phyloP scores from a whole-genome alignment of 305 asterid genomes.

The Rubia tinctorum region DNA sequence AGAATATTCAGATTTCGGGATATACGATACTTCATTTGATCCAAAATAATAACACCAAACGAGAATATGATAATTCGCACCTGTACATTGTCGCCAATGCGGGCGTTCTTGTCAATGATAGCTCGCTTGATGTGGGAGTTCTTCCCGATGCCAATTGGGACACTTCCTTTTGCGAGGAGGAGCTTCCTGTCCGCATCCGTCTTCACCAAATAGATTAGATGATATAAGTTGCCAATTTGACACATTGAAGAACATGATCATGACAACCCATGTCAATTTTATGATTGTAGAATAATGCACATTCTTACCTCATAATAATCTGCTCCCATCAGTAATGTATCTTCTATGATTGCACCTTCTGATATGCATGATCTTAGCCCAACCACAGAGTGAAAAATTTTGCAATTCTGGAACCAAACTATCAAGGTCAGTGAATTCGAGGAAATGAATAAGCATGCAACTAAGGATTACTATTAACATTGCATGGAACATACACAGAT shows the following conservation, averaged over 20 bases:
- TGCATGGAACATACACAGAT: background rate
- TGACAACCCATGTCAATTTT: background rate
- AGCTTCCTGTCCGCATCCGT: slow-evolving; percentile 69
- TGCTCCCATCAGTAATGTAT: slow-evolving; percentile 86
- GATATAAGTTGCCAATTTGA: background rate
- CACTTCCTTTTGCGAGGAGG: slow-evolving; percentile 74
- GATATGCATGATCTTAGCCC: slow-evolving; percentile 95
- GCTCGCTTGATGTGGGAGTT: slow-evolving; percentile 79
- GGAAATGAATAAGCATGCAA: slow-evolving; percentile 1
- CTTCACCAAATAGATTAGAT: slow-evolving; percentile 32
- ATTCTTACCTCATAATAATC: slow-evolving; percentile 85
- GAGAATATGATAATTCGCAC: slow-evolving; percentile 22
- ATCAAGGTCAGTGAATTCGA: background rate
- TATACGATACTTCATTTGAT: background rate
- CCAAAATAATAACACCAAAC: background rate
- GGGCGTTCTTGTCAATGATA: slow-evolving; percentile 90
- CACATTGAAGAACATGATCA: background rate
- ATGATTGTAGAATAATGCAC: background rate
- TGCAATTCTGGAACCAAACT: slow-evolving; percentile 64
- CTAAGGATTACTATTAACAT: background rate
- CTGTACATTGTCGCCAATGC: slow-evolving; percentile 84
- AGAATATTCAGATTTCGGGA: background rate
- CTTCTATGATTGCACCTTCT: slow-evolving; percentile 90
- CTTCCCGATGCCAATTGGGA: slow-evolving; percentile 89
- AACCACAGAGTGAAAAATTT: slow-evolving; percentile 91